Percentiles rank a stretch among this genome's conserved stretches.
These are phyloP conservation scores for Sindora glabra DNA, from an alignment of 306 rosid genomes.

Conservation along the genomic window DNA sequence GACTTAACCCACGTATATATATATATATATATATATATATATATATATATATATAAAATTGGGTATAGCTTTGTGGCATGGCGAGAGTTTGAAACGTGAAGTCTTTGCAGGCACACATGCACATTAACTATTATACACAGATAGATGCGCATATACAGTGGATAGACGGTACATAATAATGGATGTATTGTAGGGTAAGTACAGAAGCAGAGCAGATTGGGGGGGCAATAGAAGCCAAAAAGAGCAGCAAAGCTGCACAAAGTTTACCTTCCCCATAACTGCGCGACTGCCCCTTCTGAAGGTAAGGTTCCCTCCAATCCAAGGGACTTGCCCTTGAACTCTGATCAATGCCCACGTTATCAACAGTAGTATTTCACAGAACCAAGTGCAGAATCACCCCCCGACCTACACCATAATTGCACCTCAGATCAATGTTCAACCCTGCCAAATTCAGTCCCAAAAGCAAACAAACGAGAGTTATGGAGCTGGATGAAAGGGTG, in stretches of 20 bases:
- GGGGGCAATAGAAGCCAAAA: conserved; percentile 41
- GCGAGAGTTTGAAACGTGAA: no score
- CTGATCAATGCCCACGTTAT: conserved; percentile 22
- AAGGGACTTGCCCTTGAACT: conserved; percentile 17
- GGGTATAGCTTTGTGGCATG: no score
- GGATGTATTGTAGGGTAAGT: neutral
- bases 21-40: no score
- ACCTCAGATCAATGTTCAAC: conserved; percentile 9
- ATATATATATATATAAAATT: no score
- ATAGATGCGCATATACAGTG: no score
- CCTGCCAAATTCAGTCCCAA: neutral
- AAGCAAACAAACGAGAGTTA: neutral
- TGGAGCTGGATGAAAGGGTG: neutral
- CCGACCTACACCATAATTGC: conserved; percentile 12
- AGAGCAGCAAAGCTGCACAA: conserved; percentile 34
- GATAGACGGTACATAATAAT: neutral
- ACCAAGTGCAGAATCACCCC: neutral
- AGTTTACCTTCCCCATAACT: conserved; percentile 56
- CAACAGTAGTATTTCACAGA: conserved; percentile 23
- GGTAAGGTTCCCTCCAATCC: conserved; percentile 16
- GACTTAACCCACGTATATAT: no score
- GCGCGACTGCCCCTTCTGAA: conserved; percentile 27
- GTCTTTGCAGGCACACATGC: no score
- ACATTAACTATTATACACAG: no score
- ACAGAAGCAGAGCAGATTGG: conserved; percentile 14